Base-by-base conservation (phyloP, 1,284 basidiomycete genomes). In the Cryptococcus sp. region DNA sequence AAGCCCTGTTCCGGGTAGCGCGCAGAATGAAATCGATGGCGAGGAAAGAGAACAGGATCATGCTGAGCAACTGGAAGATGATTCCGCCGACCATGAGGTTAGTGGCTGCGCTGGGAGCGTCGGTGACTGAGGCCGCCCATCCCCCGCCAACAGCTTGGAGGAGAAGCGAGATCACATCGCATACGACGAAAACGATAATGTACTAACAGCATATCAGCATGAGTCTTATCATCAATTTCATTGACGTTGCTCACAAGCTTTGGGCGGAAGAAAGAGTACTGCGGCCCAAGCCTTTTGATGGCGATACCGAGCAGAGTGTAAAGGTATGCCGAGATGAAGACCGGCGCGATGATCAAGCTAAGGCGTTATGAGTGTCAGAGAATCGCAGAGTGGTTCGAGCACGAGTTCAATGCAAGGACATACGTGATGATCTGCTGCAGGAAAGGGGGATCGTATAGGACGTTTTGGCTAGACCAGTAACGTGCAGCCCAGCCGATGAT, bases 381-480 rank as follows among this genome's bases (percentile, higher is more conserved):
- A 13, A 50, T 50, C 11, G 22, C 52, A 44, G n/a, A 58, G 8
- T 35, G 8, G 8, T 20, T 10, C 38, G 17, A 39, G 31, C 17
- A 16, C 38, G 11, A 39, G 31, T 23, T 50, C 15, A 38, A 25
- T 8, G 0, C 11, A 13, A 23, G 6, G 10, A 71, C 73, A 59
- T 54, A 74, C 71, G 66, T 65, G 53, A 55, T 62, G 46, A 71
- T 75, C 81, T 85, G 83, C 61, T 84, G 82, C 57, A 83, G 74
- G 59, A 73, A 77, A 5, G 72, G 70, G n/a, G 68, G 57, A 22
- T 68, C 60, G 16, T 53, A 25, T 6, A 62, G 39, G 10, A 70
- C 57, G 50, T 74, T 70, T 49, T 68, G 49, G 42, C 42, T 46
- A 16, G 62, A 67, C 74, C 73, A 75, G 22, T 69, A 56, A 19